A percentile compares a stretch with the other conserved stretches of the same genome.
phyloP scores from a whole-genome alignment of 75 land plant genomes.

The Isoetes taiwanensis region DNA sequence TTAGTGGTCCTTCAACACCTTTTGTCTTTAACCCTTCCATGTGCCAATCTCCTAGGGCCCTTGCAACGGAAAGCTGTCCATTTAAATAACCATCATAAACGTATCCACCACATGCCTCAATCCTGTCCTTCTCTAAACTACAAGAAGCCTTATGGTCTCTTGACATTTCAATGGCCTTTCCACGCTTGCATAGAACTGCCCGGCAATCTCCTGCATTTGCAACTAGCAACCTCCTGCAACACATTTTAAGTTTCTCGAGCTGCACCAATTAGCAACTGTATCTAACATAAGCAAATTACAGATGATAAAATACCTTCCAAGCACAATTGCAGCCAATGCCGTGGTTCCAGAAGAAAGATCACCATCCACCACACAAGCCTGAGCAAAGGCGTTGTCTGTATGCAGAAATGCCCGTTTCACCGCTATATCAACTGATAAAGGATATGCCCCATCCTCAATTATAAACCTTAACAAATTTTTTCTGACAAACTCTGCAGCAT shows the following conservation, averaged over 20 bases:
- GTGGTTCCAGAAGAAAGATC: conserved; percentile 70
- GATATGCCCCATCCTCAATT: conserved; percentile 48
- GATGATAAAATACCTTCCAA: conserved; percentile 49
- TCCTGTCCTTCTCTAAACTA: conserved; percentile 37
- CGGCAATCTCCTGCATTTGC: conserved; percentile 97
- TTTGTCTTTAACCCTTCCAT: conserved; percentile 60
- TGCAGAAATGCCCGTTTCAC: conserved; percentile 42
- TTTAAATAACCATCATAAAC: conserved; percentile 79
- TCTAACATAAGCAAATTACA: too few relatives aligned
- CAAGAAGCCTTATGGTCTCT: conserved; percentile 57
- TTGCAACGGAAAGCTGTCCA: conserved; percentile 77
- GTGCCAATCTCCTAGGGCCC: conserved; percentile 93
- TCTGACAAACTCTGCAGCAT: conserved; percentile 53
- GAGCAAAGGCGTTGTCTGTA: conserved; percentile 60
- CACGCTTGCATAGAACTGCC: conserved; percentile 73
- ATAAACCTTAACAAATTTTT: conserved; percentile 46
- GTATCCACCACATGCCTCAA: conserved; percentile 61
- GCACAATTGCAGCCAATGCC: conserved; percentile 41
- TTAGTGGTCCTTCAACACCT: conserved; percentile 44
- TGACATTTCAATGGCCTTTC: conserved; percentile 71
- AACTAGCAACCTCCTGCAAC: conserved; percentile 54
- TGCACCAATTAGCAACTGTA: too few relatives aligned
- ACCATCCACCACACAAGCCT: conserved; percentile 47
- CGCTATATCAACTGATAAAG: conserved; percentile 34
- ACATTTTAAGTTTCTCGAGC: too few relatives aligned